Evolutionary conservation across 345 rosid species (phyloP).

Genomic region (Eucalyptus tenuipes): DNA sequence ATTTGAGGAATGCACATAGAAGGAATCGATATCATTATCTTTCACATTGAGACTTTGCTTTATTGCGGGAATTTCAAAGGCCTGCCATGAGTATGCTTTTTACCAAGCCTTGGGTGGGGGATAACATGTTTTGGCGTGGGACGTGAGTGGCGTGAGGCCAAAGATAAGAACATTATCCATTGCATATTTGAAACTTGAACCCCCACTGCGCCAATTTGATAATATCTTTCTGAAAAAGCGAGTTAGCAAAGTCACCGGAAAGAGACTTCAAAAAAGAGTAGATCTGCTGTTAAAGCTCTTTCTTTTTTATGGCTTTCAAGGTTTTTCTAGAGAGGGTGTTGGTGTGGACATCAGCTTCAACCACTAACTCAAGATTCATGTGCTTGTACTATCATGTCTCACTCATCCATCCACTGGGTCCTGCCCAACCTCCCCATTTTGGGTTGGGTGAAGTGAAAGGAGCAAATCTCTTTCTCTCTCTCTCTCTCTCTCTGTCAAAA

Average conservation of each 20-base stretch:
- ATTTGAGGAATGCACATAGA: background rate
- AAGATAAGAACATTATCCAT: slow-evolving; percentile 1
- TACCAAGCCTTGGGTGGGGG: background rate
- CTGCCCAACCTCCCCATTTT: background rate
- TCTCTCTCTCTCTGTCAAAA: background rate
- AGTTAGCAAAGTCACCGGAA: background rate
- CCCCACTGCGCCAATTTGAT: background rate
- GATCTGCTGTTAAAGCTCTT: background rate
- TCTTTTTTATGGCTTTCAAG: background rate
- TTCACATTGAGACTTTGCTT: background rate
- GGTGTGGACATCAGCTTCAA: background rate
- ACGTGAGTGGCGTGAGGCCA: slow-evolving; percentile 8
- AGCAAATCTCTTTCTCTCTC: background rate
- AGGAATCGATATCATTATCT: background rate
- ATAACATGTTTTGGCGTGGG: background rate
- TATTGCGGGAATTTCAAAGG: slow-evolving; percentile 7
- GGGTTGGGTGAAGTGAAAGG: background rate
- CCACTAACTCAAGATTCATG: background rate
- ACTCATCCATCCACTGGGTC: background rate
- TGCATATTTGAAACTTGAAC: background rate
- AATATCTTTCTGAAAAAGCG: background rate
- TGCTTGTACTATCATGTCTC: background rate
- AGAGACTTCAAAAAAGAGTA: background rate
- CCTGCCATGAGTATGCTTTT: slow-evolving; percentile 5
- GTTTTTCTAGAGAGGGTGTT: background rate